phyloP scores from a whole-genome alignment of 2,329 filamentous ascomycete species.

The Penicillium italicum region DNA sequence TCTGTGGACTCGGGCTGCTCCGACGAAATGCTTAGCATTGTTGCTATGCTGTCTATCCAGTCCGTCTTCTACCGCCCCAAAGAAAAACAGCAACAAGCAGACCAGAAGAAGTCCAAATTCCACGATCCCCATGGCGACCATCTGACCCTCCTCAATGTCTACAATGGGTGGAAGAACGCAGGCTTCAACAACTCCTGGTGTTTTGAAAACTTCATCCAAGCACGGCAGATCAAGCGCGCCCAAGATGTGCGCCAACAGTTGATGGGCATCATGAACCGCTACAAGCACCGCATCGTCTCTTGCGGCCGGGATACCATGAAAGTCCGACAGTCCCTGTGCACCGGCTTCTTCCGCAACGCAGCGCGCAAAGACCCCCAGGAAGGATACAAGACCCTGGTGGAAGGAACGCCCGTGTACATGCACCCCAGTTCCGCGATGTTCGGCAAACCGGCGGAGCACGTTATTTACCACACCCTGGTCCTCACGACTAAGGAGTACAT shows the following conservation, averaged over 20 bases:
- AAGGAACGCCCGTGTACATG: constrained; percentile 90
- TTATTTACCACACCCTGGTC: constrained; percentile 71
- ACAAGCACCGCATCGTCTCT: constrained; percentile 75
- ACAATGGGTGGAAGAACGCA: constrained; percentile 90
- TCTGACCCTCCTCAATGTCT: constrained; percentile 90
- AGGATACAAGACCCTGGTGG: constrained; percentile 95
- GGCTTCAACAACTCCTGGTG: constrained; percentile 87
- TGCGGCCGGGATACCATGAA: constrained; percentile 85
- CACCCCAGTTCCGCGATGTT: constrained; percentile 90
- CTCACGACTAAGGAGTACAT: constrained; percentile 84
- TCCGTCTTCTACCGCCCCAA: constrained; percentile 93
- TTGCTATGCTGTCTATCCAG: constrained; percentile 86
- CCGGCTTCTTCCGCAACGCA: constrained; percentile 92
- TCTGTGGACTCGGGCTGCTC: constrained; percentile 85
- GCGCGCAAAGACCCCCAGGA: constrained; percentile 94
- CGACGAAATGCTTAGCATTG: constrained; percentile 90
- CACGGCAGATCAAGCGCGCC: constrained; percentile 78
- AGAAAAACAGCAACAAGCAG: constrained; percentile 92
- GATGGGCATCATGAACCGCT: constrained; percentile 87
- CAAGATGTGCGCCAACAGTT: constrained; percentile 92
- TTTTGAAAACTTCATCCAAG: constrained; percentile 96
- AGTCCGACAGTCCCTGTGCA: constrained; percentile 83
- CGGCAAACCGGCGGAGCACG: constrained; percentile 93
- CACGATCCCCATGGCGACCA: constrained; percentile 94
- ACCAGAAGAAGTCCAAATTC: constrained; percentile 97